These are phyloP conservation scores for Phytophthora capsici DNA, from an alignment of 352 stramenopile genomes.

Conservation along the genomic window DNA sequence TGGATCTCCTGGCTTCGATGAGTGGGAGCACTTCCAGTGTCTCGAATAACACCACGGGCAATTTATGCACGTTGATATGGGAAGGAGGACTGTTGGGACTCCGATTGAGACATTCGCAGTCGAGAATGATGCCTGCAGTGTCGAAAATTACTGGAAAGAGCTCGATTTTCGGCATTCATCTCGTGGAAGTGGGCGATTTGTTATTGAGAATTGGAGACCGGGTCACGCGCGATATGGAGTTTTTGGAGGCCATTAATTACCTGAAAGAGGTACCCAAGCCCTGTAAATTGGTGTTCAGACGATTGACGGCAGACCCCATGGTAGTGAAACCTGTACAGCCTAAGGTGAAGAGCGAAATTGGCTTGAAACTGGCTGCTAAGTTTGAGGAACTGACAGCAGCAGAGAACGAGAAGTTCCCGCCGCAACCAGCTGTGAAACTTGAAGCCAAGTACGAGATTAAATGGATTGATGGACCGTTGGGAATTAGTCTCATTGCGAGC, in stretches of 20 bases:
- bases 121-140: slow-evolving; percentile 77
- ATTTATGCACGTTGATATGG: slow-evolving; percentile 85
- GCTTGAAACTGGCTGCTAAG: slow-evolving; percentile 72
- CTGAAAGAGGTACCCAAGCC: slow-evolving; percentile 84
- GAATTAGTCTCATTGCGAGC: slow-evolving; percentile 88
- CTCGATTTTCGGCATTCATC: slow-evolving; percentile 85
- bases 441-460: slow-evolving; percentile 90
- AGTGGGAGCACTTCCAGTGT: slow-evolving; percentile 65
- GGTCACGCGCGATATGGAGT: slow-evolving; percentile 80
- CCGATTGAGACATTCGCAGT: slow-evolving; percentile 82
- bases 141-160: slow-evolving; percentile 88
- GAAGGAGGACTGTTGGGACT: slow-evolving; percentile 82
- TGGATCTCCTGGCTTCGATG: slow-evolving; percentile 78
- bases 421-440: slow-evolving; percentile 73
- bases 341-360: slow-evolving; percentile 72
- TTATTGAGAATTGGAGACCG: slow-evolving; percentile 77
- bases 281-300: slow-evolving; percentile 77
- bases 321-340: slow-evolving; percentile 79
- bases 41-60: slow-evolving; percentile 58
- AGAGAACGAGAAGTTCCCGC: slow-evolving; percentile 76
- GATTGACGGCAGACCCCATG: slow-evolving; percentile 76
- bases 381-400: slow-evolving; percentile 77
- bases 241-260: slow-evolving; percentile 84
- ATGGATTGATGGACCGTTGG: slow-evolving; percentile 85
- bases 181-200: slow-evolving; percentile 86